phyloP scores from a whole-genome alignment of 306 rosid genomes.

The Acmispon strigosus region DNA sequence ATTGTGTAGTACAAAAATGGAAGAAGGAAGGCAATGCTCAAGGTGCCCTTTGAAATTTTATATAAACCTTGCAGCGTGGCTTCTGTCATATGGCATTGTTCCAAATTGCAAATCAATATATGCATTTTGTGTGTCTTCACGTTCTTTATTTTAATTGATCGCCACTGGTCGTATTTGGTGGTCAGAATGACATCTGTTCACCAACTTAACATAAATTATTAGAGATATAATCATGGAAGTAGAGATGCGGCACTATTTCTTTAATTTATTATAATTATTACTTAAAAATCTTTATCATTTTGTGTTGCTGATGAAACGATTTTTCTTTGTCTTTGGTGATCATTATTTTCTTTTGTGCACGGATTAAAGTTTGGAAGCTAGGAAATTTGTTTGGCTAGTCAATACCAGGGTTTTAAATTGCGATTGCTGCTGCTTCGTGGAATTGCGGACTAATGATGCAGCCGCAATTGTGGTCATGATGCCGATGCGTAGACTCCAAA shows the following conservation, averaged over 20 bases:
- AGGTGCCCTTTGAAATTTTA: constrained; percentile 48
- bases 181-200: background rate
- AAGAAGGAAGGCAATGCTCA: constrained; percentile 47
- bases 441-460: no score
- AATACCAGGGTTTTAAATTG: background rate
- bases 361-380: background rate
- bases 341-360: background rate
- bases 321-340: background rate
- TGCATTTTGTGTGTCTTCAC: background rate
- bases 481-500: no score
- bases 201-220: background rate
- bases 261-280: background rate
- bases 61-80: background rate
- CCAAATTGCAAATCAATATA: background rate
- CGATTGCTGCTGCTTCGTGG: no score
- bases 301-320: background rate
- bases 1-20: constrained; percentile 64
- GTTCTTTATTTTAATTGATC: background rate
- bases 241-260: background rate
- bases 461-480: no score
- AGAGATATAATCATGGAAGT: background rate
- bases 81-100: background rate
- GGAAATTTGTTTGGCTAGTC: background rate
- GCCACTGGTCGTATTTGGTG: background rate
- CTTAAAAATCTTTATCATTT: background rate